Evolutionary conservation across 192 early-diverging fungal genomes (phyloP), one percentile per base, ranked within the genome.

Genomic region (Thoreauomyces humboldtii): DNA sequence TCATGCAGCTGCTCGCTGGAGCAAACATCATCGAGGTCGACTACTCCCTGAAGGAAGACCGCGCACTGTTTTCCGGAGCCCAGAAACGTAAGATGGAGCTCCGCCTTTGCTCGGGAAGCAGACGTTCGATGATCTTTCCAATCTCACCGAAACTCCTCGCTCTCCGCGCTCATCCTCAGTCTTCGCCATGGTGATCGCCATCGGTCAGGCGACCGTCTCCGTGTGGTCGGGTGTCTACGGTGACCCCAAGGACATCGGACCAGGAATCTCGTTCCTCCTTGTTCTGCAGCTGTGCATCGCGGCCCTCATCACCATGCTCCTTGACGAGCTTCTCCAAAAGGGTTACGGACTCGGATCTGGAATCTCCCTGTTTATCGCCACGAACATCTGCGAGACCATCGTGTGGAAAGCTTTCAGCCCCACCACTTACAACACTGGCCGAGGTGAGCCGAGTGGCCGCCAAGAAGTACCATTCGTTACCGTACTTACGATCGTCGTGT

Each of bases 311-410:
- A 94, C 94, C 59, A 95, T 99, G 79, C 81, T 99, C 24, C 83
- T 99, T 65, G 98, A 99, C 74, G 98, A 99, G 82, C 86, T 99
- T 70, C 86, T 99, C 72, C 98, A 99, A 79, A 99, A 99, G 85
- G 98, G 98, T 5, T 99, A 99, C 70, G 98, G 98, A 73, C 84
- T 99, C 47, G 98, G 98, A 31, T 99, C 98, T 31, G 98, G 98
- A 61, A 98, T 99, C 74, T 93, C 92, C 50, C 83, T 99, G 70
- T 99, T 99, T 74, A 99, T 99, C 78, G 96, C 98, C 45, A 99
- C 98, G 67, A 99, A 99, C 75, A 95, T 99, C 73, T 99, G 98
- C 78, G 98, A 99, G 78, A 95, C 87, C 65, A 98, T 99, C 69
- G 84, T 99, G 75, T 99, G 98, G 98, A 93, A 96, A 80, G 96